phyloP scores from a whole-genome alignment of 2,329 filamentous ascomycete species.

The Sclerotinia minor region DNA sequence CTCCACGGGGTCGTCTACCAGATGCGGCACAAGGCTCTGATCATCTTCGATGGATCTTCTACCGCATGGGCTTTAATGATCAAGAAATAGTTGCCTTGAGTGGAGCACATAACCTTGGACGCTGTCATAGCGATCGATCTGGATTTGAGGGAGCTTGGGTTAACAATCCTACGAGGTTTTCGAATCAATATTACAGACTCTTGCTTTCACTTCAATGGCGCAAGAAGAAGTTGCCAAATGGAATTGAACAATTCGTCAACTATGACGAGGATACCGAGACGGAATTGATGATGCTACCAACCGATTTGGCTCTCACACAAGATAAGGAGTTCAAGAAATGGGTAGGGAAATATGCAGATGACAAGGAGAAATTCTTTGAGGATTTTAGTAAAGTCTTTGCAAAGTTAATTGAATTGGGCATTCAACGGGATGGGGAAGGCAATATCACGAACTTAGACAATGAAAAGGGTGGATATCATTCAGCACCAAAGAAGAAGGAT shows the following conservation, averaged over 20 bases:
- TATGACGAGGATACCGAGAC: slow-evolving; percentile 56
- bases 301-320: slow-evolving; percentile 58
- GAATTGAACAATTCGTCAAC: slow-evolving; percentile 58
- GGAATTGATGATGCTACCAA: slow-evolving; percentile 66
- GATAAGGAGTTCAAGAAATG: slow-evolving; percentile 55
- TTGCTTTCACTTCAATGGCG: slow-evolving; percentile 55
- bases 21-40: slow-evolving; percentile 56
- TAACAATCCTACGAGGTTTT: slow-evolving; percentile 58
- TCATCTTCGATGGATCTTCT: slow-evolving; percentile 57
- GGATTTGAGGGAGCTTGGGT: slow-evolving; percentile 62
- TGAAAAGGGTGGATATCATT: slow-evolving; percentile 54
- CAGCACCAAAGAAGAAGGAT: slow-evolving; percentile 56
- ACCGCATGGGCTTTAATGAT: slow-evolving; percentile 61
- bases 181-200: slow-evolving; percentile 58
- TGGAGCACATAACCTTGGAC: slow-evolving; percentile 57
- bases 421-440: slow-evolving; percentile 54
- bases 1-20: slow-evolving; percentile 57
- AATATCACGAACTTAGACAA: slow-evolving; percentile 58
- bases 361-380: slow-evolving; percentile 62
- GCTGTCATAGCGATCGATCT: slow-evolving; percentile 55
- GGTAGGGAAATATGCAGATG: slow-evolving; percentile 59
- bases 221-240: slow-evolving; percentile 53
- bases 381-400: slow-evolving; percentile 60
- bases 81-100: slow-evolving; percentile 59
- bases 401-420: slow-evolving; percentile 62